Evolutionary conservation across 768 basidiomycete genomes (phyloP), one percentile per base, ranked within the genome.

Genomic region (Trametes elegans): DNA sequence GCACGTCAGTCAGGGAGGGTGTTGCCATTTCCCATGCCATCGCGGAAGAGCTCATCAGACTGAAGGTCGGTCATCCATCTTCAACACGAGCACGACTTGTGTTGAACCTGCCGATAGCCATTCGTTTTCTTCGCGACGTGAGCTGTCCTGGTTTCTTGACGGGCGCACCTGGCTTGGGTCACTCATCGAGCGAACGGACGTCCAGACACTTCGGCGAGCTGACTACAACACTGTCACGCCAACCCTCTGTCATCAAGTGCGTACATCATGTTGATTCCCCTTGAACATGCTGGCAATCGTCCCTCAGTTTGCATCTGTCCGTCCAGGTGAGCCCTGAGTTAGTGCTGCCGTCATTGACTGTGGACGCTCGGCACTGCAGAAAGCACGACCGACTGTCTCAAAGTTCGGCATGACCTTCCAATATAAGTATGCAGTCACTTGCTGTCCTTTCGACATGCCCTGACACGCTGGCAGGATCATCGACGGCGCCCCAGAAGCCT

Each of bases 111-210:
- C 45, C 3, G 4, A 7, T 14, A 96, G 93, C 76, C 85, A 10
- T 91, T 90, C 61, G 88, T 89, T 2, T 89, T 98, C 70, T 98
- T 99, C 66, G 87, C 91, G 7, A 98, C 96, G 81, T 96, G 62
- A 59, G 78, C 62, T 5, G 14, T 18, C 24, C 29, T 62, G 34
- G n/a, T n/a, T n/a, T n/a, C n/a, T n/a, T n/a, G 6, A 32, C 31
- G 7, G 13, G 34, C 34, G 34, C 6, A 13, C 34, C 3, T 5
- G 11, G 13, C 13, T 35, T n/a, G 19, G 9, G 29, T 18, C 9
- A 21, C 43, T 14, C 18, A 29, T 48, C n/a, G n/a, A n/a, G n/a
- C n/a, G n/a, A n/a, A n/a, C n/a, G n/a, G 13, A 11, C 23, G 21
- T 13, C 14, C 52, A 90, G 88, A 2, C 89, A 96, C 68, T 95